Percentiles rank a stretch among this genome's conserved stretches.
Evolutionary conservation across 1,139 yeast species (phyloP).

Genomic region (Yamadazyma diddensiae): DNA sequence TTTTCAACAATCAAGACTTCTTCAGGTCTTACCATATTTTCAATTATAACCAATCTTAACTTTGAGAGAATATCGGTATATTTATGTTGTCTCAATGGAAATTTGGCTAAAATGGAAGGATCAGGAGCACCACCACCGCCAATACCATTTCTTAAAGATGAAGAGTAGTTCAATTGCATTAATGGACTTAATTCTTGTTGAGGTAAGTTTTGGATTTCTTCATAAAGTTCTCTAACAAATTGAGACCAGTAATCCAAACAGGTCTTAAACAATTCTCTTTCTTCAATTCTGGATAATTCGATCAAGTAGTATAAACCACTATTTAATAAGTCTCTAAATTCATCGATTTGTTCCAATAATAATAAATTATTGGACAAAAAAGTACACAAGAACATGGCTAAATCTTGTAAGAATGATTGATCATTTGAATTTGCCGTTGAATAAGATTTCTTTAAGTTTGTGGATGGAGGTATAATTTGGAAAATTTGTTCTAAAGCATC

Average conservation of each 20-base stretch:
- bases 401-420: conserved; percentile 92
- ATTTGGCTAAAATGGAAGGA: conserved; percentile 71
- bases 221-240: conserved; percentile 75
- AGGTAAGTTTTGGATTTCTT: conserved; percentile 82
- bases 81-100: conserved; percentile 82
- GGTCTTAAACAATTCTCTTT: conserved; percentile 92
- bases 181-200: conserved; percentile 68
- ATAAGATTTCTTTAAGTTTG: conserved; percentile 74
- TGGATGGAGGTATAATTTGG: conserved; percentile 67
- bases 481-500: conserved; percentile 71
- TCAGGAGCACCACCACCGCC: conserved; percentile 74
- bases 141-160: conserved; percentile 35
- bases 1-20: conserved; percentile 95
- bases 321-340: conserved; percentile 56
- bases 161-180: conserved; percentile 61
- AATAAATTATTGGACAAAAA: conserved; percentile 75
- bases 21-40: conserved; percentile 97
- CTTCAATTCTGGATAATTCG: conserved; percentile 86
- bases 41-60: conserved; percentile 86
- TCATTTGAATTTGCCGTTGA: conserved; percentile 75
- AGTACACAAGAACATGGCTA: conserved; percentile 89
- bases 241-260: conserved; percentile 93
- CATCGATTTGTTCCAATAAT: conserved; percentile 65
- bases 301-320: conserved; percentile 79
- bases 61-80: conserved; percentile 74